Evolutionary conservation across 805 yeast genomes (phyloP).

Genomic region (Candida arabinofermentans): DNA sequence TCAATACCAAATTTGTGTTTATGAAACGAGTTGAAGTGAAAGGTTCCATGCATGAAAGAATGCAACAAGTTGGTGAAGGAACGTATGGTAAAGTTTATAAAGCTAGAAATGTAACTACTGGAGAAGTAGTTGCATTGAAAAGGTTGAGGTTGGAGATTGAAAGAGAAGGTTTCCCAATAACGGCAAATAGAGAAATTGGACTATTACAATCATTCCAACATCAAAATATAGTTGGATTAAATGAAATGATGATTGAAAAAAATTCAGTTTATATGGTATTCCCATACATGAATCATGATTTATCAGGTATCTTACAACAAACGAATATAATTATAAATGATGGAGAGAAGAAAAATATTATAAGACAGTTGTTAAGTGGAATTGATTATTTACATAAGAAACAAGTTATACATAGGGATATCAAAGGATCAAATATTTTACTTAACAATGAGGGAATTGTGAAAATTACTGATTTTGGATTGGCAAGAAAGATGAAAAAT

Average conservation of each 20-base stretch:
- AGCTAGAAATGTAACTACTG: constrained; percentile 68
- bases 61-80: constrained; percentile 96
- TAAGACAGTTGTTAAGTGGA: constrained; percentile 64
- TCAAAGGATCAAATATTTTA: constrained; percentile 75
- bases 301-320: constrained; percentile 82
- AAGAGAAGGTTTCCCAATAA: constrained; percentile 93
- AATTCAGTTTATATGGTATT: constrained; percentile 82
- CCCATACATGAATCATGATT: constrained; percentile 90
- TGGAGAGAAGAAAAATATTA: constrained; percentile 63
- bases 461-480: constrained; percentile 78
- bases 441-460: constrained; percentile 58
- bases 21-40: constrained; percentile 23
- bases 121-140: constrained; percentile 80
- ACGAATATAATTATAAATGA: constrained; percentile 59
- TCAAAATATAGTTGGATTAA: constrained; percentile 71
- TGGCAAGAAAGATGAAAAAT: constrained; percentile 71
- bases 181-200: constrained; percentile 89
- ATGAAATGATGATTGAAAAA: constrained; percentile 85
- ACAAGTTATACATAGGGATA: constrained; percentile 73
- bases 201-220: constrained; percentile 80
- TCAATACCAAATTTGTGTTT: constrained; percentile 9
- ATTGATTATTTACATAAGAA: constrained; percentile 64
- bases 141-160: constrained; percentile 80
- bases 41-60: constrained; percentile 55
- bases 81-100: constrained; percentile 96